These are phyloP conservation scores for Rhododendron ovatum DNA, from an alignment of 148 eudicot species.

Conservation along the genomic window DNA sequence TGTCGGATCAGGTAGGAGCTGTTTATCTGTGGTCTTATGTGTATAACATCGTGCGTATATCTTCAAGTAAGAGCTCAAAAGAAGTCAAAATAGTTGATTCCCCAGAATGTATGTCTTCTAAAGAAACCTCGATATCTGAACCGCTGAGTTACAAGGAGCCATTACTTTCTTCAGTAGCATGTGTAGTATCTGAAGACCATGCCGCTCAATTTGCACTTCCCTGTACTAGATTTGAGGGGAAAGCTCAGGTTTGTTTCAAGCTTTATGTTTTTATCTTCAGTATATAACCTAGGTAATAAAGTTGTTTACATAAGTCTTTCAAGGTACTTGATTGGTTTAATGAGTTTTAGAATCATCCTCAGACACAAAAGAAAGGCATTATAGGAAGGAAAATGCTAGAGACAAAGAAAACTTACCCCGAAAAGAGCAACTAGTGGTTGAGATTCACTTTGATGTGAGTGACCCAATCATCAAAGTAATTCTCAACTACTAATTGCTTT, in stretches of 20 bases:
- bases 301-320: neutral
- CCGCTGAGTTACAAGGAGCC: slow-evolving; percentile 25
- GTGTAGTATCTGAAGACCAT: slow-evolving; percentile 8
- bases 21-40: slow-evolving; percentile 75
- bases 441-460: too few species aligned
- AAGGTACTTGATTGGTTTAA: neutral
- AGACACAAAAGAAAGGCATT: neutral
- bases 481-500: too few species aligned
- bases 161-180: slow-evolving; percentile 24
- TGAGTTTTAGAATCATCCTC: neutral
- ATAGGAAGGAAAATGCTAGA: too few species aligned
- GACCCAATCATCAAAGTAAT: too few species aligned
- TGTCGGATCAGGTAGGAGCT: slow-evolving; percentile 63
- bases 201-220: slow-evolving; percentile 19
- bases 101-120: slow-evolving; percentile 13
- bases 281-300: neutral
- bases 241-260: slow-evolving; percentile 27
- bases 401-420: too few species aligned
- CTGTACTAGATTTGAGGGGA: slow-evolving; percentile 17
- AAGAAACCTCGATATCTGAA: slow-evolving; percentile 13
- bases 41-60: slow-evolving; percentile 72
- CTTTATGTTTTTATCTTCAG: neutral
- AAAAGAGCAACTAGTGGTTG: too few species aligned
- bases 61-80: slow-evolving; percentile 28
- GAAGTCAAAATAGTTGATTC: slow-evolving; percentile 29